Evolutionary conservation across 345 rosid genomes (phyloP).

Genomic region (Citrus reticulata): DNA sequence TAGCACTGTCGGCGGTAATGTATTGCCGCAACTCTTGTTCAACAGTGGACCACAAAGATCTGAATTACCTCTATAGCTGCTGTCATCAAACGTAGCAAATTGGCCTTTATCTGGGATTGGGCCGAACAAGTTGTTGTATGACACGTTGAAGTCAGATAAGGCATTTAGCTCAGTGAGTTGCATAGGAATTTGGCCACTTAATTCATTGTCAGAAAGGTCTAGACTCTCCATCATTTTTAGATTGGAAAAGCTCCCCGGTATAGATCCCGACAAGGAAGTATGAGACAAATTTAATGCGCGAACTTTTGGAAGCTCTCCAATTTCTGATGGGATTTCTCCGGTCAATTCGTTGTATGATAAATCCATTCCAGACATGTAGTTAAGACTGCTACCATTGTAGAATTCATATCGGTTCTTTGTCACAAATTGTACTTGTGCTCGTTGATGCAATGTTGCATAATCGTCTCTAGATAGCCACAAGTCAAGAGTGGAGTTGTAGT

Average conservation of each 20-base stretch:
- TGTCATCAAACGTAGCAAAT: not conserved
- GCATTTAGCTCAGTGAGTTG: not conserved
- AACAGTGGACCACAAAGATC: not conserved
- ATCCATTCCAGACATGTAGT: conserved; percentile 13
- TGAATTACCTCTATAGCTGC: not conserved
- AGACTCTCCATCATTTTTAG: not conserved
- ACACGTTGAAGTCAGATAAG: not conserved
- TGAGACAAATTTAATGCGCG: conserved; percentile 18
- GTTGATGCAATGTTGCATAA: fast-evolving
- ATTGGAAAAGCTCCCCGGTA: conserved; percentile 20
- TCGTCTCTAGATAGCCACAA: fast-evolving
- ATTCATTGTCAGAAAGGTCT: conserved; percentile 3
- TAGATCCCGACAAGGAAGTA: not conserved
- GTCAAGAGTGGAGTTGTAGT: not conserved
- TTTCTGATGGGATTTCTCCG: conserved; percentile 14
- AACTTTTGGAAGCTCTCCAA: conserved; percentile 14
- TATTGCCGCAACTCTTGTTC: not conserved
- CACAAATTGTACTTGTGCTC: not conserved
- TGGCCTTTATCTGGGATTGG: not conserved
- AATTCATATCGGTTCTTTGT: conserved; percentile 18
- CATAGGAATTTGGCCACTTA: conserved; percentile 17
- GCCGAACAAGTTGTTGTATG: not conserved
- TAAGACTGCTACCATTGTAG: conserved; percentile 14
- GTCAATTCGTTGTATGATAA: conserved; percentile 21
- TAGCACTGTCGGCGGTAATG: too few relatives aligned